Base-by-base conservation (phyloP, 257 asterid genomes). In the Craterostigma plantagineum region DNA sequence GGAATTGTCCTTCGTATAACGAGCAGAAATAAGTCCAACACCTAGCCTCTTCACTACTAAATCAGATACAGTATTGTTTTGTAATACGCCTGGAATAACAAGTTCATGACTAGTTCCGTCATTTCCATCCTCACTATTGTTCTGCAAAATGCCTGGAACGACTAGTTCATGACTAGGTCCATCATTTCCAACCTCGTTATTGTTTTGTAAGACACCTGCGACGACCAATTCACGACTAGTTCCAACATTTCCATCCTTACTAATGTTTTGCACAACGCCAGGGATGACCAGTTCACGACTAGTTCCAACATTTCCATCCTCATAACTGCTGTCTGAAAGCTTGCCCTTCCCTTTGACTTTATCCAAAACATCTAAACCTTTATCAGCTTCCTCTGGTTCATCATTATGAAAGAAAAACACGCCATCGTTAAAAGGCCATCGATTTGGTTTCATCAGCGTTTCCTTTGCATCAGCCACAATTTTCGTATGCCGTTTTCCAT, bases 381-480 rank as follows among this genome's bases (percentile, higher is more conserved):
- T 23, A 23, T 23, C 30, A 2, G 53, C 63, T 35, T 63, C 47
- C 59, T 65, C 79, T 38, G 51, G 54, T 3, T 57, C 12, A 63
- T 65, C 74, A 54, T 47, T 58, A 35, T 65, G 60, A 52, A 86
- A 86, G 78, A 86, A 79, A 64, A 78, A 61, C 30, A 78, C 80
- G 27, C 97, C 97, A 57, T 86, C 97, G 37, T 57, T 70, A 46
- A 86, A 86, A 1, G 97, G 97, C 87, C 92, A 86, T 0, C 93
- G 97, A 51, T 86, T 86, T 14, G 76, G 65, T 60, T 81, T 86
- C 56, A 81, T 46, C 70, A 86, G 58, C 3, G 94, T 86, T 44
- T 64, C 67, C 51, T 76, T 71, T 14, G 93, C 91, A 46, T 81
- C 63, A 37, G 78, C 79, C 43, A 65, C 70, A 61, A 73, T 78